These are phyloP conservation scores for Theileria orientalis DNA, from an alignment of 169 alveolate genomes.

Conservation along the genomic window DNA sequence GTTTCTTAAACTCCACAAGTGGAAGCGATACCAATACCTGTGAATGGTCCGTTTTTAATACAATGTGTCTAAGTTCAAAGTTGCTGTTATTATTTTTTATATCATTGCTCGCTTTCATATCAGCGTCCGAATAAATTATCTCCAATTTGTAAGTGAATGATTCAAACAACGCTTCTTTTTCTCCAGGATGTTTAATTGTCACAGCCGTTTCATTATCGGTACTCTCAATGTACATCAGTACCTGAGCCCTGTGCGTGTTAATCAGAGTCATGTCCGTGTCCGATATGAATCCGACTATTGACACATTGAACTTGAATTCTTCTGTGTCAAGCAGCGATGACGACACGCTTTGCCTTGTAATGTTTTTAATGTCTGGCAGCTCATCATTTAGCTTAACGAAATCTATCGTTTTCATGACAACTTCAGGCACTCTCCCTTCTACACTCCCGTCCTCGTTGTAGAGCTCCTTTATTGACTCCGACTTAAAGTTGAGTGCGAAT, in stretches of 20 bases:
- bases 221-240: not conserved
- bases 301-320: not conserved
- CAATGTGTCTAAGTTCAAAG: not conserved
- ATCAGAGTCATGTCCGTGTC: not conserved
- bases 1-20: not conserved
- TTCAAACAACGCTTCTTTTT: not conserved
- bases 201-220: not conserved
- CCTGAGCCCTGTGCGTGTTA: not conserved
- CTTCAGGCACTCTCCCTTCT: not conserved
- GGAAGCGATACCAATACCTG: not conserved
- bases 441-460: too few relatives aligned
- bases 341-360: not conserved
- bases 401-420: not conserved
- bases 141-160: not conserved
- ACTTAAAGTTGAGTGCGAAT: conserved; percentile 50
- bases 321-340: not conserved
- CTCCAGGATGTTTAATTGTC: not conserved
- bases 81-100: not conserved
- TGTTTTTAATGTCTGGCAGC: not conserved
- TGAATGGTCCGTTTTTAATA: not conserved
- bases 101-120: not conserved
- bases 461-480: conserved; percentile 20
- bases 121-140: too few relatives aligned
- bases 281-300: not conserved
- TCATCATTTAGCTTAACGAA: not conserved